Evolutionary conservation across 345 rosid species (phyloP), one percentile per base, ranked within the genome.

Genomic region (Camelina hispida): DNA sequence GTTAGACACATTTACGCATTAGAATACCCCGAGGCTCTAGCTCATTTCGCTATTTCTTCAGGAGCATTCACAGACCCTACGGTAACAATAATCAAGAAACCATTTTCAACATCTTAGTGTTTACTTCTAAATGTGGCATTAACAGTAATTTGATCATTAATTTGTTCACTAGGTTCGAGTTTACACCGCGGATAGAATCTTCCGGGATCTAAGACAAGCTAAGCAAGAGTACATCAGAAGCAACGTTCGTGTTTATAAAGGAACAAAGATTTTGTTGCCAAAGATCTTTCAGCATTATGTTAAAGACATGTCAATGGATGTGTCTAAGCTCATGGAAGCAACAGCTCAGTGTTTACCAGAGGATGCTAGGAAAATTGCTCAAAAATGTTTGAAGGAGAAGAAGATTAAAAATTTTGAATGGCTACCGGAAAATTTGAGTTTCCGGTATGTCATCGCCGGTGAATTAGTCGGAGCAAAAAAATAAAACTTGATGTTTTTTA

Each of bases 11-110:
- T 60, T 30, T 93, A 88, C 70, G 91, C 96, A 6, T 76, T 93
- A 60, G 96, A 93, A 28, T 93, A 88, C 69, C 87, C 91, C 1
- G 96, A 93, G 77, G 91, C 93, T 1, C 89, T 88, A 46, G 94
- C 89, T 73, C 96, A 90, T 80, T 93, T 93, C 76, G 89, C 93
- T 9, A 89, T 93, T 4, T 87, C 89, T 77, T 87, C 86, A 5
- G 98, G 96, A 22, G 77, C 91, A 17, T 83, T 82, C 74, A 88
- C 91, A 13, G 98, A 88, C 73, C 96, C 96, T 6, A 79, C 58
- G 85, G 96, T 90, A 87, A 42, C 82, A 16, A 15, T 37, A 9
- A 17, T 0, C 17, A 14, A 14, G 0, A 35, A 37, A 66, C 62
- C 40, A 34, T 25, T 14, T 14, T 9, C 48, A 73, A n/a, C 13